Evolutionary conservation across 2,329 filamentous ascomycete species (phyloP).

Genomic region (Cyphellophora europaea): DNA sequence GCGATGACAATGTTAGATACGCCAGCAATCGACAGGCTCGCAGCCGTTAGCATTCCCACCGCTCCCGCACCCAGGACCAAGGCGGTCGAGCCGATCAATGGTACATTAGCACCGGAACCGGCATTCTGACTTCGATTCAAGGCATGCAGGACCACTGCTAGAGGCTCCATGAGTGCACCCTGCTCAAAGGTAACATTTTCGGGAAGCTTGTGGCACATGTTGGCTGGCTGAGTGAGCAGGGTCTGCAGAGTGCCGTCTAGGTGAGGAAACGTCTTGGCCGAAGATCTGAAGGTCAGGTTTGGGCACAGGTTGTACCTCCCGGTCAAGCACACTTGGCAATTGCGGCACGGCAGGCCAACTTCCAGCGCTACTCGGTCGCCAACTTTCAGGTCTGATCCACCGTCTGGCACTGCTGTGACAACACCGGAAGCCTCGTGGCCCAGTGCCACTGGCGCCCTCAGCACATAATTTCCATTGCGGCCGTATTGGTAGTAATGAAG

Average conservation of each 20-base stretch:
- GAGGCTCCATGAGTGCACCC: conserved; percentile 51
- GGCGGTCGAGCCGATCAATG: conserved; percentile 34
- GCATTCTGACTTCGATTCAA: conserved; percentile 44
- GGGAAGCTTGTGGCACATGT: conserved; percentile 51
- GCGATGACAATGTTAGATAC: conserved; percentile 49
- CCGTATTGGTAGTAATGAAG: conserved; percentile 82
- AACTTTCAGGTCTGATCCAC: conserved; percentile 25
- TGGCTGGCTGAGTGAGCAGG: conserved; percentile 51
- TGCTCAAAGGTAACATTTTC: conserved; percentile 43
- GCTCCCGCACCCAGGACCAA: conserved; percentile 54
- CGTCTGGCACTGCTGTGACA: conserved; percentile 51
- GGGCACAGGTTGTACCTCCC: conserved; percentile 56
- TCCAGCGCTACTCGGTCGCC: conserved; percentile 90
- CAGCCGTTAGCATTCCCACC: conserved; percentile 50
- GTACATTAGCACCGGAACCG: conserved; percentile 22
- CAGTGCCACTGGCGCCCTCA: conserved; percentile 72
- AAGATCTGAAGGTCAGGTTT: conserved; percentile 48
- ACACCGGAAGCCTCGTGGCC: conserved; percentile 72
- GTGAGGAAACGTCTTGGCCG: conserved; percentile 52
- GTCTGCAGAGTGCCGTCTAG: conserved; percentile 57
- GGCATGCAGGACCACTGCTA: conserved; percentile 53
- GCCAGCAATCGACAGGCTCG: conserved; percentile 45
- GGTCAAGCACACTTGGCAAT: conserved; percentile 44
- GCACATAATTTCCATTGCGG: conserved; percentile 76
- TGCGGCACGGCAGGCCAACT: conserved; percentile 75